A percentile compares a stretch with the other conserved stretches of the same genome.
These are phyloP conservation scores for Trichoderma sp. DNA, from an alignment of 2,329 filamentous ascomycete species.

Conservation along the genomic window DNA sequence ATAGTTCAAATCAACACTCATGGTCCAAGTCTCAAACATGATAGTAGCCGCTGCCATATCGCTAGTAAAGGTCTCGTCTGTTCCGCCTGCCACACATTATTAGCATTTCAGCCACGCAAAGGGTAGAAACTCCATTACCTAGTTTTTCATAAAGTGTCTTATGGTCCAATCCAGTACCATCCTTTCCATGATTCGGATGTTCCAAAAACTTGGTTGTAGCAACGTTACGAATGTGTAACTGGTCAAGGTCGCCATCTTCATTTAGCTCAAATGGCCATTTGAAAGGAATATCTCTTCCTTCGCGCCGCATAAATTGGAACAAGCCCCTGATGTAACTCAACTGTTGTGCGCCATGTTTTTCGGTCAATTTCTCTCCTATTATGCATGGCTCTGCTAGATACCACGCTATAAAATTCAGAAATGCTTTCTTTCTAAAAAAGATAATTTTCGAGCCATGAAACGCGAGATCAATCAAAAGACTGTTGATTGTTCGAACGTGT, in stretches of 20 bases:
- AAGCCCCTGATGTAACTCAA: background rate
- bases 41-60: background rate
- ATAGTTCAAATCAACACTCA: background rate
- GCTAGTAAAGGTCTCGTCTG: background rate
- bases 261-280: background rate
- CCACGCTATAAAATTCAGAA: background rate
- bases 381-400: background rate
- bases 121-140: background rate
- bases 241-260: background rate
- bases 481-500: background rate
- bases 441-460: slow-evolving; percentile 11
- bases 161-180: background rate
- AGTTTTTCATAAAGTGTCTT: background rate
- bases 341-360: background rate
- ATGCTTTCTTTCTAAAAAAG: background rate
- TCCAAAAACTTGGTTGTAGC: background rate
- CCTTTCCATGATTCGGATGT: background rate
- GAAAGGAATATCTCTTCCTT: background rate
- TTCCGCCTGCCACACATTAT: background rate
- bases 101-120: background rate
- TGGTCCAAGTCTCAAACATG: background rate
- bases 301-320: background rate
- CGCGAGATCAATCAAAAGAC: background rate
- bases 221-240: background rate
- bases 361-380: background rate